These are phyloP conservation scores for Dactylonectria macrodidyma DNA, from an alignment of 2,329 filamentous ascomycete species.

Conservation along the genomic window DNA sequence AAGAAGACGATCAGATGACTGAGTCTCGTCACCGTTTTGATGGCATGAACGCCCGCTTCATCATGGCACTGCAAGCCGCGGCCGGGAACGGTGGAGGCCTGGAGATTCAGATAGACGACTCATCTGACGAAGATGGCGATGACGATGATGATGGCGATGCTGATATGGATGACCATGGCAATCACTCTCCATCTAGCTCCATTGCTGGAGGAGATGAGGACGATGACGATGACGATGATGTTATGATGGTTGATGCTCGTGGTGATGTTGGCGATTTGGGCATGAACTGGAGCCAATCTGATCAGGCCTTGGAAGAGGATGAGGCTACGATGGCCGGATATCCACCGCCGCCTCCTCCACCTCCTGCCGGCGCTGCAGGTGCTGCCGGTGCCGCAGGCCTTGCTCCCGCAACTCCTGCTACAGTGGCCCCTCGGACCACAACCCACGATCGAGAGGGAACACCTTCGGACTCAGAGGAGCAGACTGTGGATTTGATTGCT, in stretches of 20 bases:
- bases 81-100: slow-evolving; percentile 47
- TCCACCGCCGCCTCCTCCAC: slow-evolving; percentile 74
- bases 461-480: slow-evolving; percentile 78
- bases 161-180: slow-evolving; percentile 57
- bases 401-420: slow-evolving; percentile 47
- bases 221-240: slow-evolving; percentile 70
- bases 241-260: slow-evolving; percentile 70
- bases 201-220: slow-evolving; percentile 60
- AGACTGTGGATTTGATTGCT: slow-evolving; percentile 74
- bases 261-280: slow-evolving; percentile 62
- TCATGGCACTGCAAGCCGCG: slow-evolving; percentile 55
- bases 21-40: slow-evolving; percentile 52
- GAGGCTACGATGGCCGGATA: slow-evolving; percentile 86
- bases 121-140: slow-evolving; percentile 47
- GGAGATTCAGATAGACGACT: slow-evolving; percentile 51
- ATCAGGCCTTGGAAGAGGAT: slow-evolving; percentile 80
- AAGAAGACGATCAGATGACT: slow-evolving; percentile 65
- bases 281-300: slow-evolving; percentile 68
- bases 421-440: slow-evolving; percentile 58
- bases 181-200: slow-evolving; percentile 53
- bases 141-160: slow-evolving; percentile 58
- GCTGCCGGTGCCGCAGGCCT: slow-evolving; percentile 28
- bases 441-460: slow-evolving; percentile 73
- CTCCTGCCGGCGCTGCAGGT: slow-evolving; percentile 65
- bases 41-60: slow-evolving; percentile 55